These are phyloP conservation scores for Actinomucor elegans DNA, from an alignment of 371 early-diverging fungal genomes.

Conservation along the genomic window DNA sequence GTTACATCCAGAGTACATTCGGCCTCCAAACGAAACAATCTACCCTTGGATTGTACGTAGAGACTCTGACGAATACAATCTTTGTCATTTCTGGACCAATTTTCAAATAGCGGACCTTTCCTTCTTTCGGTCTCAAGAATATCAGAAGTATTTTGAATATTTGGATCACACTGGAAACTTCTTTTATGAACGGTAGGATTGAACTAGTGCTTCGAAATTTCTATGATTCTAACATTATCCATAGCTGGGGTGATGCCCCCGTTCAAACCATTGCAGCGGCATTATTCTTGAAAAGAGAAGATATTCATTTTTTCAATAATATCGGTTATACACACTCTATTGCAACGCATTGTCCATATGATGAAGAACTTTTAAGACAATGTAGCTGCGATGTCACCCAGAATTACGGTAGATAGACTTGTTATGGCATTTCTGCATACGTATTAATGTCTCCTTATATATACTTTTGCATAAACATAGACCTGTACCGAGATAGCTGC, in stretches of 20 bases:
- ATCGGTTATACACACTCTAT: constrained; percentile 77
- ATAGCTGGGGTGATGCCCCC: constrained; percentile 57
- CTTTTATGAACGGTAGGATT: constrained; percentile 82
- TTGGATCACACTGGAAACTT: constrained; percentile 89
- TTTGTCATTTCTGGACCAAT: constrained; percentile 80
- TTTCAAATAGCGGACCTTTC: constrained; percentile 72
- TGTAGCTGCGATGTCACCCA: constrained; percentile 34
- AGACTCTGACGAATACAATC: constrained; percentile 41
- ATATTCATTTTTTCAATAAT: constrained; percentile 90
- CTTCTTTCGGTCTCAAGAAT: constrained; percentile 72
- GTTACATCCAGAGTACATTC: constrained; percentile 28
- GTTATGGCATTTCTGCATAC: neutral
- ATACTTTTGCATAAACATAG: constrained; percentile 10
- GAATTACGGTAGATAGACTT: constrained; percentile 24
- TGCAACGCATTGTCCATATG: constrained; percentile 44
- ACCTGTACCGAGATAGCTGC: constrained; percentile 33
- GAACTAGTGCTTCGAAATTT: neutral
- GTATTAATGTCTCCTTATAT: neutral
- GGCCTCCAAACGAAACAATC: constrained; percentile 22
- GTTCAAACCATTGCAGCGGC: constrained; percentile 87
- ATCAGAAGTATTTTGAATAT: constrained; percentile 76
- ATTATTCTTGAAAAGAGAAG: constrained; percentile 69
- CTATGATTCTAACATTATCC: constrained; percentile 30
- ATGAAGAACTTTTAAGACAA: constrained; percentile 14
- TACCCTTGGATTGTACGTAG: constrained; percentile 30